Evolutionary conservation across 352 stramenopile species (phyloP).

Genomic region (Globisporangium uncinulatum): DNA sequence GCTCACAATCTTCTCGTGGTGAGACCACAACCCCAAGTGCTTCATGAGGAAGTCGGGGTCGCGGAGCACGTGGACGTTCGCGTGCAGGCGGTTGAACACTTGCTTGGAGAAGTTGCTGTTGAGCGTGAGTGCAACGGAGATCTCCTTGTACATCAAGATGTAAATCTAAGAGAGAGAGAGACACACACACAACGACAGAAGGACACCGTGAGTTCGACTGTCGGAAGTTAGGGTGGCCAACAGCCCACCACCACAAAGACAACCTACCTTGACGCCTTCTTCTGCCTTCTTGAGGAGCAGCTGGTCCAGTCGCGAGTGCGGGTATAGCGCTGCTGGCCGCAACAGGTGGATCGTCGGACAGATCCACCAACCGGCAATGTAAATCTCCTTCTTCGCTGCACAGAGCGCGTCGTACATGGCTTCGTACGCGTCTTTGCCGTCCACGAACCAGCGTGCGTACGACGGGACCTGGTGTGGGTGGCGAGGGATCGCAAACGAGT

Average conservation of each 20-base stretch:
- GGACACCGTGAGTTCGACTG: neutral
- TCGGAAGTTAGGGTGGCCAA: neutral
- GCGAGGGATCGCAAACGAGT: constrained; percentile 72
- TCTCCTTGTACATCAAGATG: constrained; percentile 91
- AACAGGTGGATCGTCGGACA: constrained; percentile 80
- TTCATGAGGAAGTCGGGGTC: constrained; percentile 89
- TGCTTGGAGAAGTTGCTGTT: constrained; percentile 84
- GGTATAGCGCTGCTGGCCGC: constrained; percentile 49
- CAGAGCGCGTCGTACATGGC: constrained; percentile 68
- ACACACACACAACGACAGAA: neutral
- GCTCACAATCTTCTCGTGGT: constrained; percentile 92
- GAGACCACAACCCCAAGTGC: constrained; percentile 82
- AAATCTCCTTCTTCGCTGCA: constrained; percentile 79
- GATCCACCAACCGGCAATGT: constrained; percentile 90
- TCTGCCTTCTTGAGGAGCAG: constrained; percentile 65
- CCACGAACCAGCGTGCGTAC: constrained; percentile 78
- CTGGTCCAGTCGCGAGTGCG: constrained; percentile 61
- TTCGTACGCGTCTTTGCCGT: constrained; percentile 68
- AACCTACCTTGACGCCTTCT: constrained; percentile 58
- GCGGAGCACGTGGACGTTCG: constrained; percentile 83
- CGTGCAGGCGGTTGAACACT: constrained; percentile 52
- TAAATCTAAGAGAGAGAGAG: constrained; percentile 69
- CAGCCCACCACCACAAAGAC: neutral
- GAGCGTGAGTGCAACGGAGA: constrained; percentile 72
- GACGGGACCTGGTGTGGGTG: constrained; percentile 54